Conservation (phyloP, 2,329 filamentous ascomycete genomes). For the Trichoderma sp. region DNA sequence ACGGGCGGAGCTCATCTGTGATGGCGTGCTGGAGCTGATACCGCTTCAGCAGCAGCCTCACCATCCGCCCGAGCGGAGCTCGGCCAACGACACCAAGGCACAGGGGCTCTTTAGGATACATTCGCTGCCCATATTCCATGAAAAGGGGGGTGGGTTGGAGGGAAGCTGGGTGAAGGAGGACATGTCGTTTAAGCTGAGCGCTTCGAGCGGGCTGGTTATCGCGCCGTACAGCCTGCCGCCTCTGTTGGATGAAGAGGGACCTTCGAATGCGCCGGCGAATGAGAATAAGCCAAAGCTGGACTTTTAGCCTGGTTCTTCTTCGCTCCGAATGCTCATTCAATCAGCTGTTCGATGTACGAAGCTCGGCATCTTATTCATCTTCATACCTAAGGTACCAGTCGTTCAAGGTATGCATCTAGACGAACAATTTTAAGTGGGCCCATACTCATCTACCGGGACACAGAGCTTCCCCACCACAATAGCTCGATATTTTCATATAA, state of each 20-base stretch:
- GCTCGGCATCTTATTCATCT: neutral
- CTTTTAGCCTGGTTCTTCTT: slow-evolving; percentile 55
- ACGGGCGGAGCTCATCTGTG: slow-evolving; percentile 82
- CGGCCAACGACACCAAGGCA: slow-evolving; percentile 67
- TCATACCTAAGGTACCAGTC: no score
- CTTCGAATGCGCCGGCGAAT: slow-evolving; percentile 47
- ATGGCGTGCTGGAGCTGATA: slow-evolving; percentile 84
- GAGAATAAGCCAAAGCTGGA: slow-evolving; percentile 69
- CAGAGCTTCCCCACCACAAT: slow-evolving; percentile 17
- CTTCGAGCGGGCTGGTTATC: slow-evolving; percentile 77
- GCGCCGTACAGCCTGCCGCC: slow-evolving; percentile 89
- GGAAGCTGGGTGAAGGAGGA: slow-evolving; percentile 74
- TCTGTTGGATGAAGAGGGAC: slow-evolving; percentile 67
- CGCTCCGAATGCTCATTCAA: neutral
- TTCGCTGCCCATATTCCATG: slow-evolving; percentile 80
- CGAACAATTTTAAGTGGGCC: neutral
- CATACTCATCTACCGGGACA: slow-evolving; percentile 30
- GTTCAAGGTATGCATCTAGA: neutral
- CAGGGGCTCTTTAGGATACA: slow-evolving; percentile 87
- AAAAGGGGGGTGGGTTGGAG: slow-evolving; percentile 79
- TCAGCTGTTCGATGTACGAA: neutral
- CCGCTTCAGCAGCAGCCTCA: slow-evolving; percentile 60
- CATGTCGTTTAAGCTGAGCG: slow-evolving; percentile 85
- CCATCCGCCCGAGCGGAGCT: slow-evolving; percentile 52
- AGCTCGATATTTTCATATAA: slow-evolving; percentile 34